A percentile compares a stretch with the other conserved stretches of the same genome.
phyloP scores from a whole-genome alignment of 495 filamentous ascomycete species.

The Neurospora terricola region DNA sequence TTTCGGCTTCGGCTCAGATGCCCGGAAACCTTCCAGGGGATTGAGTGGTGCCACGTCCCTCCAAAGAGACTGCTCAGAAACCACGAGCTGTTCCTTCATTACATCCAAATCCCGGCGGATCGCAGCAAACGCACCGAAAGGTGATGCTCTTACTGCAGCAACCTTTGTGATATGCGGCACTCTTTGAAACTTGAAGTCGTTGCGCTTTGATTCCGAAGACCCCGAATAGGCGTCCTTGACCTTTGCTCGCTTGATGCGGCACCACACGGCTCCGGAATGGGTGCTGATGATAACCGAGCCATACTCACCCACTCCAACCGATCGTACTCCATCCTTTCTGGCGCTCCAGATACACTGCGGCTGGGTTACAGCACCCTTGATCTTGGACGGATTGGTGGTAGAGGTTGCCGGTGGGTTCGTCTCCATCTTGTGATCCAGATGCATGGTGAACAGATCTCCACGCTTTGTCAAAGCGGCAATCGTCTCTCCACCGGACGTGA shows the following conservation, averaged over 20 bases:
- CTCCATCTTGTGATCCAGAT: slow-evolving; percentile 57
- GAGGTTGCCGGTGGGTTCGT: slow-evolving; percentile 50
- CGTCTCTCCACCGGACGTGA: slow-evolving; percentile 77
- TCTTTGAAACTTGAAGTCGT: slow-evolving; percentile 87
- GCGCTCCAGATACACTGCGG: slow-evolving; percentile 80
- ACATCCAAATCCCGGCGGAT: slow-evolving; percentile 79
- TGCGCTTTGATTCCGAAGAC: slow-evolving; percentile 44
- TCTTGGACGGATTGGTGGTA: slow-evolving; percentile 83
- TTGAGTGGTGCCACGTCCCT: slow-evolving; percentile 61
- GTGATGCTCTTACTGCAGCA: slow-evolving; percentile 71
- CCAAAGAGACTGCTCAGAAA: slow-evolving; percentile 59
- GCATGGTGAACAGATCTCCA: slow-evolving; percentile 78
- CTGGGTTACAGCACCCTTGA: slow-evolving; percentile 61
- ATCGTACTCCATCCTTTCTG: slow-evolving; percentile 71
- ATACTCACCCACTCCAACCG: slow-evolving; percentile 83
- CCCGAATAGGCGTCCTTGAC: slow-evolving; percentile 58
- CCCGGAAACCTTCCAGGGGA: slow-evolving; percentile 43
- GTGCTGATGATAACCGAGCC: slow-evolving; percentile 94
- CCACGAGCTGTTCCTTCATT: slow-evolving; percentile 58
- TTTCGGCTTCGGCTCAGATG: slow-evolving; percentile 17
- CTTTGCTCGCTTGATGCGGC: slow-evolving; percentile 67
- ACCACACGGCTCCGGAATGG: slow-evolving; percentile 85
- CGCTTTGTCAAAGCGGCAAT: slow-evolving; percentile 75
- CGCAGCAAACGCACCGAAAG: slow-evolving; percentile 81
- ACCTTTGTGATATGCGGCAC: slow-evolving; percentile 80